phyloP scores from a whole-genome alignment of 1,284 basidiomycete genomes.

The Lignosus rhinocerotis region DNA sequence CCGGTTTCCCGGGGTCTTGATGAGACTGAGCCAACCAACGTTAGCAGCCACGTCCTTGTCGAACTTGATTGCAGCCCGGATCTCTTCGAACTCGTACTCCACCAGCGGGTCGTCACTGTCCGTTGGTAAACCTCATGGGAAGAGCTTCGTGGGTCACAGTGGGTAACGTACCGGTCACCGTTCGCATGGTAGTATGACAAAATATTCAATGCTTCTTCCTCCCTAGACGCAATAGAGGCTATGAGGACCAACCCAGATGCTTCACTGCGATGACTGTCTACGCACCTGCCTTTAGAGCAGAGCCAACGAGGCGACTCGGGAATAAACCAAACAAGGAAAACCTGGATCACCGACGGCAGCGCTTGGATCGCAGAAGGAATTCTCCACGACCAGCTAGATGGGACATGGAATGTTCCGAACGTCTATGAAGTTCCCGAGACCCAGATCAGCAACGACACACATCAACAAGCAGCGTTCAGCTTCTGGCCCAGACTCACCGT shows the following conservation, averaged over 20 bases:
- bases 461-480: background rate
- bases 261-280: background rate
- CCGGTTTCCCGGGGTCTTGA: constrained; percentile 54
- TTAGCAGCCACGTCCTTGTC: constrained; percentile 44
- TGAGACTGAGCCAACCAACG: constrained; percentile 49
- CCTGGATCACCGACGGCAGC: constrained; percentile 55
- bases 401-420: constrained; percentile 57
- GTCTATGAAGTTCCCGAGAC: constrained; percentile 36
- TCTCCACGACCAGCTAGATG: constrained; percentile 56
- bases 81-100: constrained; percentile 61
- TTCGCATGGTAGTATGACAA: constrained; percentile 58
- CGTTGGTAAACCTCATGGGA: too few relatives aligned
- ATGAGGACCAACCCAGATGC: background rate
- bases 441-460: constrained; percentile 9
- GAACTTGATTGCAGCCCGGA: constrained; percentile 53
- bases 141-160: background rate
- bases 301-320: constrained; percentile 67
- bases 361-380: constrained; percentile 65
- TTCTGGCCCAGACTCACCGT: constrained; percentile 32
- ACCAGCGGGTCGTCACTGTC: constrained; percentile 57
- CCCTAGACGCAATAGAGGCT: background rate
- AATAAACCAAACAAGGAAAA: constrained; percentile 53
- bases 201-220: constrained; percentile 46
- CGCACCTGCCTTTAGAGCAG: constrained; percentile 49
- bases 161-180: constrained; percentile 44